A percentile compares a stretch with the other conserved stretches of the same genome.
Evolutionary conservation across 2,329 filamentous ascomycete genomes (phyloP).

Genomic region (Ophiocordyceps camponoti-floridani): DNA sequence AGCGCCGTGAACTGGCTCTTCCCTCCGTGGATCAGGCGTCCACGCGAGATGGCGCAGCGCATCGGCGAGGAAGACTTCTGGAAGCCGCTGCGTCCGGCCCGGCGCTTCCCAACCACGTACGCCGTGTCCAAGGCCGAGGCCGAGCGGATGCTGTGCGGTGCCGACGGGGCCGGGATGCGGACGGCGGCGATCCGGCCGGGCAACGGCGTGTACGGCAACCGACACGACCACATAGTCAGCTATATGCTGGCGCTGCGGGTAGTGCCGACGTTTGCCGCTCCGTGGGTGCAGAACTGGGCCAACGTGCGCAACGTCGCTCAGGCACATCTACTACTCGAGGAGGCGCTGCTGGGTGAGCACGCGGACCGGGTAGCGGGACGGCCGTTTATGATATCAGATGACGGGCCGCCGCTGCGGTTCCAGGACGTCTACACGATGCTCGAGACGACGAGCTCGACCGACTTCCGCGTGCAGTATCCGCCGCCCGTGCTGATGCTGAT

Average conservation of each 20-base stretch:
- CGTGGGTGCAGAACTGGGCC: constrained; percentile 30
- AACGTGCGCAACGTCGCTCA: constrained; percentile 32
- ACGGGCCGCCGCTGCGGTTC: constrained; percentile 23
- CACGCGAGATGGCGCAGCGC: constrained; percentile 23
- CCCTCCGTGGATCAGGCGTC: constrained; percentile 21
- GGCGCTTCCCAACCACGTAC: constrained; percentile 31
- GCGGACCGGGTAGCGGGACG: constrained; percentile 20
- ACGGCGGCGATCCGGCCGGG: constrained; percentile 35
- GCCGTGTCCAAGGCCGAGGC: constrained; percentile 31
- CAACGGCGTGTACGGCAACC: constrained; percentile 33
- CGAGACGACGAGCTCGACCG: constrained; percentile 11
- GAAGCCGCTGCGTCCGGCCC: constrained; percentile 17
- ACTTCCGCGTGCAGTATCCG: constrained; percentile 12
- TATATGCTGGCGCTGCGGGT: constrained; percentile 17
- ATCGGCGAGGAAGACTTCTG: constrained; percentile 25
- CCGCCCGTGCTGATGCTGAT: constrained; percentile 19
- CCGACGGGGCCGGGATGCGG: constrained; percentile 23
- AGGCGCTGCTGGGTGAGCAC: constrained; percentile 23
- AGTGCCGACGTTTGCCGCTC: constrained; percentile 23
- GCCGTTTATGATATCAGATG: constrained; percentile 32
- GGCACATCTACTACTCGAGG: constrained; percentile 33
- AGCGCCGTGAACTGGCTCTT: constrained; percentile 23
- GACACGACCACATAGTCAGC: constrained; percentile 15
- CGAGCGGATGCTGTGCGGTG: constrained; percentile 28
- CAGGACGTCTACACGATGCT: constrained; percentile 20